These are phyloP conservation scores for Trametes coccinea DNA, from an alignment of 768 basidiomycete genomes.

Conservation along the genomic window DNA sequence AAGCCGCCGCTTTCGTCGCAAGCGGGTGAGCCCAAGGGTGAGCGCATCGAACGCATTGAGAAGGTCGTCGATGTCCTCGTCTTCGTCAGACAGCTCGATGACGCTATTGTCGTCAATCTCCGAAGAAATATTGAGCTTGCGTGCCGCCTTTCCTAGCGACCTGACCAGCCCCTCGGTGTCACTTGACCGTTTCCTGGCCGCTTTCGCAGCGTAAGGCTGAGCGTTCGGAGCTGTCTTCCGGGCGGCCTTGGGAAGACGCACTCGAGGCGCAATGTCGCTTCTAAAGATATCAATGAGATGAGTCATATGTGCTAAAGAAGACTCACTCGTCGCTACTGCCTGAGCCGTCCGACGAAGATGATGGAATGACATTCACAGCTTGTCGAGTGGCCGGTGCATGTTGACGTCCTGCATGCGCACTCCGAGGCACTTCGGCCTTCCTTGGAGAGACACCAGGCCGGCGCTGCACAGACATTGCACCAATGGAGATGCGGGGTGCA, in stretches of 20 bases:
- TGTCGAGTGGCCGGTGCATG: not conserved
- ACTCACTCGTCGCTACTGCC: not conserved
- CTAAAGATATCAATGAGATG: not conserved
- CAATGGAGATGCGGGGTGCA: not conserved
- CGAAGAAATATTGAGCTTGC: conserved; percentile 9
- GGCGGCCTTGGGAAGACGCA: not conserved
- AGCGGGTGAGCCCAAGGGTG: conserved; percentile 5
- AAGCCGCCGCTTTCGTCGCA: conserved; percentile 32
- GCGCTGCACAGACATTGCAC: conserved; percentile 17
- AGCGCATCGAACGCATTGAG: conserved; percentile 19
- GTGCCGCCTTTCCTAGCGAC: conserved; percentile 4
- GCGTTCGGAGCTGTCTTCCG: not conserved
- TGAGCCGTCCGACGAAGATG: not conserved
- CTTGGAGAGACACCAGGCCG: conserved; percentile 4
- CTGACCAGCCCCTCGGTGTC: not conserved
- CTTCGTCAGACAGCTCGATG: conserved; percentile 15
- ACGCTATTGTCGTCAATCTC: conserved; percentile 13
- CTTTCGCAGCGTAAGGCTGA: not conserved
- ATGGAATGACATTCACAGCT: not conserved
- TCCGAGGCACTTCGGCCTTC: not conserved
- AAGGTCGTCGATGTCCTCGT: conserved; percentile 20
- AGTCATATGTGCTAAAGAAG: not conserved
- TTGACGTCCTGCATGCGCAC: not conserved
- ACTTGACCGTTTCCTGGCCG: not conserved
- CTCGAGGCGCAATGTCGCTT: not conserved